Base-by-base conservation (phyloP, 1,284 basidiomycete genomes). In the Boletellus deceptivus region DNA sequence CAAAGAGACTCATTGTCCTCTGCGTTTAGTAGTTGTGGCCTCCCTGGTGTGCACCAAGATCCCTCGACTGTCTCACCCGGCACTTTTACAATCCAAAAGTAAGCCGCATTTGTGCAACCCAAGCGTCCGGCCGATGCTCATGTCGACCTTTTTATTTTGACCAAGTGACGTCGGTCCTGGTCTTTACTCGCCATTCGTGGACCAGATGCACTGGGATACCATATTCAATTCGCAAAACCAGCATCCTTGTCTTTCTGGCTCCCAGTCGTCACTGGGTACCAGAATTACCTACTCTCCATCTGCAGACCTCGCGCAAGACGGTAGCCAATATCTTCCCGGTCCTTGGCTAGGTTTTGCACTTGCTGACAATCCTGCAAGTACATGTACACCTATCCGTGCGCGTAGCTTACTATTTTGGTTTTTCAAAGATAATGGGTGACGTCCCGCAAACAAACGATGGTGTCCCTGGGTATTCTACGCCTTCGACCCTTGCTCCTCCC, bases 351-450 rank as follows among this genome's bases (percentile, higher is more conserved):
- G 7, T n/a, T 0, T 2, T 3, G 5, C 17, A 7, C 2, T 37
- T 5, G 8, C 16, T 1, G 36, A 35, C 41, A 43, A 31, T 24
- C 13, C 10, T 1, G 62, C 58, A 40, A 11, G 60, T 40, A 25
- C 27, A 17, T 31, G 10, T 13, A 10, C 29, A 35, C 25, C 10
- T 9, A 4, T 46, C 37, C n/a, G 11, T 43, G 5, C 17, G 16
- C 14, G 17, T 5, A 22, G 8, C 31, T 45, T 13, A 11, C 29
- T 6, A 14, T 37, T 39, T 27, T 46, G 27, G 25, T 17, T 27
- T 17, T 46, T 25, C 35, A 40, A 58, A 52, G 57, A 20, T 2
- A 8, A 37, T 14, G 34, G 7, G 3, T 18, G 8, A 29, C 2
- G 1, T 18, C 22, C n/a, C 6, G 20, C 54, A 36, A 22, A 1